phyloP scores from a whole-genome alignment of 495 filamentous ascomycete species.

The Cudoniella acicularis region DNA sequence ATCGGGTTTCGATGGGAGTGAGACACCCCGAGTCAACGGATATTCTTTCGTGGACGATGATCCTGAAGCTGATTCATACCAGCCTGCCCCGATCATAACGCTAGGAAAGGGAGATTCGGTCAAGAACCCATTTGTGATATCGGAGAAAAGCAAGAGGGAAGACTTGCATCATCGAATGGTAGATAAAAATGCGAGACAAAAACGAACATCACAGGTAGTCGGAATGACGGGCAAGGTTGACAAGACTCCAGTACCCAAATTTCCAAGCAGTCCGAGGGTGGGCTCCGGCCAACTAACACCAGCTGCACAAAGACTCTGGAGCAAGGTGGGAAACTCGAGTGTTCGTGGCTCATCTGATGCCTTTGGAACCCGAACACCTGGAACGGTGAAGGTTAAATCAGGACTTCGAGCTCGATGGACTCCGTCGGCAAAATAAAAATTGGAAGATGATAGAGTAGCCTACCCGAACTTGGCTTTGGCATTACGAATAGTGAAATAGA shows the following conservation, averaged over 20 bases:
- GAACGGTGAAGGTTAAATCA: slow-evolving; percentile 29
- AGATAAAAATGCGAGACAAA: slow-evolving; percentile 72
- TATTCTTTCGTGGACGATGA: slow-evolving; percentile 94
- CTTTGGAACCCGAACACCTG: slow-evolving; percentile 40
- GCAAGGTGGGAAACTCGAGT: slow-evolving; percentile 55
- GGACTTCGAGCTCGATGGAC: slow-evolving; percentile 53
- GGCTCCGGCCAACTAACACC: slow-evolving; percentile 63
- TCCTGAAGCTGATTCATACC: slow-evolving; percentile 34
- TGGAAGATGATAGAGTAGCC: too few species aligned
- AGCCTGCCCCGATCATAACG: slow-evolving; percentile 22
- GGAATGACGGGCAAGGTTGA: slow-evolving; percentile 54
- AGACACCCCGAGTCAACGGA: slow-evolving; percentile 87
- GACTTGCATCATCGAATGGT: slow-evolving; percentile 88
- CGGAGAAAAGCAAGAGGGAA: slow-evolving; percentile 73
- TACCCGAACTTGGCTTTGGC: too few species aligned
- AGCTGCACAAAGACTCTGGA: slow-evolving; percentile 75
- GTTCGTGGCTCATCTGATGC: slow-evolving; percentile 44
- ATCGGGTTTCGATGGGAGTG: slow-evolving; percentile 56
- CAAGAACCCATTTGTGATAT: slow-evolving; percentile 79
- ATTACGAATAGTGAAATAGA: too few species aligned
- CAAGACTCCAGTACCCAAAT: slow-evolving; percentile 62
- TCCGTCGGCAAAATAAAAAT: slow-evolving; percentile 25
- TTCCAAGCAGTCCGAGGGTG: slow-evolving; percentile 68
- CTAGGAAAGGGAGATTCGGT: slow-evolving; percentile 59
- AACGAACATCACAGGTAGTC: slow-evolving; percentile 47